phyloP scores from a whole-genome alignment of 2,329 filamentous ascomycete genomes.

The Botrytis medusae region DNA sequence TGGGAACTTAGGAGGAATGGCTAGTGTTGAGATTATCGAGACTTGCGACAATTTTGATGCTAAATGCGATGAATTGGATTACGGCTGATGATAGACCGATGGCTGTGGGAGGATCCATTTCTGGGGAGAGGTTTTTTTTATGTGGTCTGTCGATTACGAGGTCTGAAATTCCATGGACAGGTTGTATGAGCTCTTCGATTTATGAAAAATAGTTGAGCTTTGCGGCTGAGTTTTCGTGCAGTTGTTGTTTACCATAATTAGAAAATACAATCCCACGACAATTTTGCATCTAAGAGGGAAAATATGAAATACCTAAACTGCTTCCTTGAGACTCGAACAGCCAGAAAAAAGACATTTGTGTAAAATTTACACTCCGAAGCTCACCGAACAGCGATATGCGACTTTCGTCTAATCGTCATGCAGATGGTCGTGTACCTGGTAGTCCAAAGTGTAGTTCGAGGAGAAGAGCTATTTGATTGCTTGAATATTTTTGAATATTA shows the following conservation, averaged over 20 bases:
- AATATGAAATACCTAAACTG: background rate
- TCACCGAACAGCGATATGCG: background rate
- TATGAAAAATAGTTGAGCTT: no score
- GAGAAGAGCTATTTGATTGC: background rate
- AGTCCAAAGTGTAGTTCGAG: background rate
- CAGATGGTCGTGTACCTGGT: background rate
- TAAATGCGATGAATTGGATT: constrained; percentile 15
- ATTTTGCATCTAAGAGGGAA: background rate
- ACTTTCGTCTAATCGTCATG: background rate
- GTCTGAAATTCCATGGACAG: background rate
- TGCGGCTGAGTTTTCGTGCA: background rate
- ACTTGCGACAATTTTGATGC: background rate
- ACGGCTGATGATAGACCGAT: constrained; percentile 24
- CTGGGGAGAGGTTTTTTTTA: no score
- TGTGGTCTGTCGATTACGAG: background rate
- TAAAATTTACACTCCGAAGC: background rate
- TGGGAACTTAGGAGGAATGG: constrained; percentile 20
- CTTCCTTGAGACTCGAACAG: background rate
- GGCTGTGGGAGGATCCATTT: constrained; percentile 30
- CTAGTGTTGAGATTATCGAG: constrained; percentile 23
- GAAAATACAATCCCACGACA: background rate
- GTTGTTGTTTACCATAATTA: background rate
- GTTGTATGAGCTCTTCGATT: no score
- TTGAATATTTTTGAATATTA: background rate
- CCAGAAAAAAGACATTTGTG: background rate